Evolutionary conservation across 192 early-diverging fungal species (phyloP).

Genomic region (Coemansia sp.): DNA sequence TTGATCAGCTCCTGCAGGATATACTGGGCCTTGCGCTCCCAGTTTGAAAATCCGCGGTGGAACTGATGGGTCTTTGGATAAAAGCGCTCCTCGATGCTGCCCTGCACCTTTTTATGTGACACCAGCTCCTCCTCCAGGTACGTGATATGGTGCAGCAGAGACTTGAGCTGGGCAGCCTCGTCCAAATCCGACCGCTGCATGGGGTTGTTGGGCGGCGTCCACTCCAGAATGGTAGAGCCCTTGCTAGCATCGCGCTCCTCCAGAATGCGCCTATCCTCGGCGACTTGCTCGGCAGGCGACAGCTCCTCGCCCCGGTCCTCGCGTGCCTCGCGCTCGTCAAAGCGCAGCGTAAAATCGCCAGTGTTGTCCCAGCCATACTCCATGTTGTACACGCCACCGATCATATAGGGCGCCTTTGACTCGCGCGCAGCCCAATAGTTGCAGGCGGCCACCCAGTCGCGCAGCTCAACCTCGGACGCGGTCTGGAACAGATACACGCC

Average conservation of each 20-base stretch:
- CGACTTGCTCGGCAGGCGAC: conserved; percentile 25
- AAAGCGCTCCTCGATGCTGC: conserved; percentile 57
- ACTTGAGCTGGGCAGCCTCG: conserved; percentile 57
- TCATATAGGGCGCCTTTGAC: conserved; percentile 81
- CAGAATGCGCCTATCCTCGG: conserved; percentile 34
- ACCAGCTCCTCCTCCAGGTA: conserved; percentile 67
- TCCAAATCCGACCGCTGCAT: conserved; percentile 54
- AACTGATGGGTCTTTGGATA: conserved; percentile 56
- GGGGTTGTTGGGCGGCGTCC: conserved; percentile 53
- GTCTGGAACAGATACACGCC: conserved; percentile 92
- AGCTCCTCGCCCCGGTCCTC: conserved; percentile 34
- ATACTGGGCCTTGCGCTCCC: conserved; percentile 76
- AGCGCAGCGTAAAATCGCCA: conserved; percentile 45
- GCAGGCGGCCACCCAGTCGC: conserved; percentile 82
- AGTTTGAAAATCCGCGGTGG: conserved; percentile 69
- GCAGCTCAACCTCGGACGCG: conserved; percentile 61
- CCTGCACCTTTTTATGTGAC: conserved; percentile 63
- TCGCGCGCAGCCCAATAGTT: conserved; percentile 94
- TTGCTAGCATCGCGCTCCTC: conserved; percentile 47
- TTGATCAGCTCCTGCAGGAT: conserved; percentile 80
- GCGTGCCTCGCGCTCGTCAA: conserved; percentile 48
- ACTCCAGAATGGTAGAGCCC: conserved; percentile 43
- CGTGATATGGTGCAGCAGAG: conserved; percentile 62
- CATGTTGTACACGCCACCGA: conserved; percentile 82
- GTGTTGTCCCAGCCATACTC: conserved; percentile 91